Conservation (phyloP, 2,329 filamentous ascomycete species). For the Fusarium sp. region DNA sequence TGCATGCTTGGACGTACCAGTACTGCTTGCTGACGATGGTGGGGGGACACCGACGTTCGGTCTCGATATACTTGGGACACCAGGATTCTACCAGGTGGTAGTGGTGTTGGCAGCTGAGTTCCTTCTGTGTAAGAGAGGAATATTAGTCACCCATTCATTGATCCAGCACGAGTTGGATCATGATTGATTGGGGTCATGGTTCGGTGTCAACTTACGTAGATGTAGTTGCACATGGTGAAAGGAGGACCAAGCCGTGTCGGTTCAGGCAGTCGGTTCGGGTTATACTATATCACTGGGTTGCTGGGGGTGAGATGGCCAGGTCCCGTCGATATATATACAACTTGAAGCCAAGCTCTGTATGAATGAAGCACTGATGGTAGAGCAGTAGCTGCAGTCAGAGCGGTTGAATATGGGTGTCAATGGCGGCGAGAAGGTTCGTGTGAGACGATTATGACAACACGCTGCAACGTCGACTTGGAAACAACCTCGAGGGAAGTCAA, state of each 20-base stretch:
- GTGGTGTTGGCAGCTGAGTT: constrained; percentile 61
- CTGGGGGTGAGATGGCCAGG: not conserved
- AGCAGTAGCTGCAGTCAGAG: constrained; percentile 8
- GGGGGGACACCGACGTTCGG: constrained; percentile 54
- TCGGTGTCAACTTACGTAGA: constrained; percentile 51
- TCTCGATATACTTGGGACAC: constrained; percentile 57
- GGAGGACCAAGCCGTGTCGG: constrained; percentile 3
- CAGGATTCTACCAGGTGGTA: constrained; percentile 60
- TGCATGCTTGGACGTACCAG: constrained; percentile 48
- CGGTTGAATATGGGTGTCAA: constrained; percentile 14
- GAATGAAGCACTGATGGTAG: constrained; percentile 16
- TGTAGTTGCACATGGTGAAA: constrained; percentile 60
- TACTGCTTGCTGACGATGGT: constrained; percentile 57
- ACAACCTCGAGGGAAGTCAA: constrained; percentile 26
- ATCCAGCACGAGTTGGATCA: not conserved
- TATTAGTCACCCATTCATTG: constrained; percentile 26
- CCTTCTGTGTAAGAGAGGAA: constrained; percentile 50
- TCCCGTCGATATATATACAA: constrained; percentile 3
- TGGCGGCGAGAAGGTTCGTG: constrained; percentile 15
- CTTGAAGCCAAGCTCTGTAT: constrained; percentile 5
- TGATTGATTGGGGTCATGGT: not conserved
- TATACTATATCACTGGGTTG: not conserved
- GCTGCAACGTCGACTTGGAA: constrained; percentile 23
- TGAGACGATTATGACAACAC: constrained; percentile 21
- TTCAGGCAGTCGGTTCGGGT: constrained; percentile 5